Base-by-base conservation (phyloP, 176 grass and related monocot species). In the Carex kokanica region DNA sequence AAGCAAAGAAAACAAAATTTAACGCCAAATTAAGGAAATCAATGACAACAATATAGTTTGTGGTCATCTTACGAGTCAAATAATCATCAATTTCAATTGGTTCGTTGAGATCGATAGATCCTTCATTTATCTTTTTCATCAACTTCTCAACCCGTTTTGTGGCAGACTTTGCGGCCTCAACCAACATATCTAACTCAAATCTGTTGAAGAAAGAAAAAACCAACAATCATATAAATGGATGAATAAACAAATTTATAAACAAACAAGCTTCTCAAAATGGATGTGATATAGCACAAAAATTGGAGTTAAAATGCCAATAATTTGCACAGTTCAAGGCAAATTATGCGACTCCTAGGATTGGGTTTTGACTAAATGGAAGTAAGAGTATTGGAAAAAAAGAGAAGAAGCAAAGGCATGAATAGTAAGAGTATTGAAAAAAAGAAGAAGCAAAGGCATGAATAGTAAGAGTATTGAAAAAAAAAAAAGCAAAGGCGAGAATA, bases 101-200 rank as follows among this genome's bases (percentile, higher is more conserved):
- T 68, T 82, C 80, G 3, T 53, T 40, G 7, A 29, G 23, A 51
- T 47, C 24, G 2, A 82, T 51, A 65, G 40, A 65, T 51, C 80
- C 61, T 52, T 65, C 63, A 51, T 82, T 38, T 4, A 82, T 45
- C 14, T 65, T 65, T 51, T 68, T 82, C 20, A 82, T 45, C 63
- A 82, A 65, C 20, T 52, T 63, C 43, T 82, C 80, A 18, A 82
- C 11, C 16, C 23, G 57, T 11, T 82, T 65, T 47, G 67, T 31
- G 38, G 61, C 17, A 3, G 80, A 82, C 62, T 82, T 82, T 25
- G 60, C 60, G 0, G 61, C 51, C 80, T 82, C 80, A 43, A 82
- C 80, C 80, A 82, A 53, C 80, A 82, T 82, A 81, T 86, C 73
- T 15, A 79, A 67, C 36, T 86, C 66, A 74, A 61, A 60, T 82